phyloP scores from a whole-genome alignment of 1,284 basidiomycete species.

The Vanrija sp. region DNA sequence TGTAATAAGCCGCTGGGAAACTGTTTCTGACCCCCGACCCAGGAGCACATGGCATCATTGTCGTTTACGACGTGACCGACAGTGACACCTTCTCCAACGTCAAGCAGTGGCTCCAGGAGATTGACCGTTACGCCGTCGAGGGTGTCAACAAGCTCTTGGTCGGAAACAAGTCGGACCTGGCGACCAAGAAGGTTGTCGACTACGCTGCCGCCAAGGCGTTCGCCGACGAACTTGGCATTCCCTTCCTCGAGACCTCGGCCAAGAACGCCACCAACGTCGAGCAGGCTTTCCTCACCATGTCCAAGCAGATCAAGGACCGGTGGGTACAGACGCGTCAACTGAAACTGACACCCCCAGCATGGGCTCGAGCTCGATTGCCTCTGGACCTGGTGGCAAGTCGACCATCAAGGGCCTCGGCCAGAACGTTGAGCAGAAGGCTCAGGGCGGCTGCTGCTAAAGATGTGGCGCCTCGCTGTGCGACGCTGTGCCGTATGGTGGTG shows the following conservation, averaged over 20 bases:
- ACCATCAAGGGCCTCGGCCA: slow-evolving; percentile 61
- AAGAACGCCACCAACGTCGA: slow-evolving; percentile 99
- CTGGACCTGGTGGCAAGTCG: slow-evolving; percentile 51
- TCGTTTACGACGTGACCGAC: slow-evolving; percentile 99
- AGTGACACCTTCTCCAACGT: slow-evolving; percentile 86
- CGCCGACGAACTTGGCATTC: slow-evolving; percentile 89
- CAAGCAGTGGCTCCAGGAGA: slow-evolving; percentile 99
- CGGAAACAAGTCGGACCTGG: slow-evolving; percentile 97
- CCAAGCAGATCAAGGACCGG: slow-evolving; percentile 95
- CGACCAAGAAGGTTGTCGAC: slow-evolving; percentile 98
- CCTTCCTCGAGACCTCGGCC: slow-evolving; percentile 98
- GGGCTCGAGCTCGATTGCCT: slow-evolving; percentile 52
- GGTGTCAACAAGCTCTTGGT: slow-evolving; percentile 98
- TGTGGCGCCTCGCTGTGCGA: background rate
- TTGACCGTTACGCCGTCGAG: slow-evolving; percentile 97
- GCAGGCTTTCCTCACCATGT: slow-evolving; percentile 99
- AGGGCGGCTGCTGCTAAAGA: slow-evolving; percentile 68
- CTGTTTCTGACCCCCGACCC: background rate
- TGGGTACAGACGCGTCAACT: slow-evolving; percentile 22
- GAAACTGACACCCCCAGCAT: slow-evolving; percentile 48
- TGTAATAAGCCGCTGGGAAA: background rate
- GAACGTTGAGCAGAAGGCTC: slow-evolving; percentile 67
- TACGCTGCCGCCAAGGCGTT: slow-evolving; percentile 98
- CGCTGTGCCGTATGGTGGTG: background rate
- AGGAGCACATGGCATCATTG: slow-evolving; percentile 93